A percentile compares a stretch with the other conserved stretches of the same genome.
phyloP scores from a whole-genome alignment of 2,329 filamentous ascomycete species.

The Bipolaris bicolor region DNA sequence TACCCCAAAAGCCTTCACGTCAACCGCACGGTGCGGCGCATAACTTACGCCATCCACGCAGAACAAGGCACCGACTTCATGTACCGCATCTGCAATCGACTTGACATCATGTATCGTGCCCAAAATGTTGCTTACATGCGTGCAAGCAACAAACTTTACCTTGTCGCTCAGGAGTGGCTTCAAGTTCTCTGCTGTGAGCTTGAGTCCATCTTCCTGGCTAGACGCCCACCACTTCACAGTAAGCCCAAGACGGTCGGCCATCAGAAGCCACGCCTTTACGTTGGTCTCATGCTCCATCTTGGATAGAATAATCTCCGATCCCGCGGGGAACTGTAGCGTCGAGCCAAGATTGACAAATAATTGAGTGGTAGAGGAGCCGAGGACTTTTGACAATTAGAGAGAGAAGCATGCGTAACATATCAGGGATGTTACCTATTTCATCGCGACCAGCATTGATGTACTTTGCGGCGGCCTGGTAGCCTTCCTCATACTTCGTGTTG shows the following conservation, averaged over 20 bases:
- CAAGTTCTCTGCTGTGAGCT: slow-evolving; percentile 64
- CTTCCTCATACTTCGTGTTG: slow-evolving; percentile 64
- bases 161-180: slow-evolving; percentile 64
- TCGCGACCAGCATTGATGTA: slow-evolving; percentile 72
- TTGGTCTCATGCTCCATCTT: slow-evolving; percentile 80
- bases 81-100: slow-evolving; percentile 60
- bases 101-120: slow-evolving; percentile 71
- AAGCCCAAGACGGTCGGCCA: slow-evolving; percentile 67
- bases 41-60: slow-evolving; percentile 79
- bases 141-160: slow-evolving; percentile 74
- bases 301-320: slow-evolving; percentile 73
- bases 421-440: slow-evolving; percentile 62
- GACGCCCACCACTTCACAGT: slow-evolving; percentile 73
- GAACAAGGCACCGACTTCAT: slow-evolving; percentile 63
- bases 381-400: slow-evolving; percentile 53
- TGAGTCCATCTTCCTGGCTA: slow-evolving; percentile 56
- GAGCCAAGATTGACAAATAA: slow-evolving; percentile 70
- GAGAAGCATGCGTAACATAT: background rate
- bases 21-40: slow-evolving; percentile 73
- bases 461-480: slow-evolving; percentile 68
- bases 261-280: slow-evolving; percentile 73
- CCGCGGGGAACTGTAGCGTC: slow-evolving; percentile 42
- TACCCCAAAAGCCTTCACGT: slow-evolving; percentile 70
- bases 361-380: slow-evolving; percentile 77
- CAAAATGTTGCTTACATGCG: slow-evolving; percentile 75